Conservation (phyloP, 441 rosid genomes). For the Dalechampia spathulata region DNA sequence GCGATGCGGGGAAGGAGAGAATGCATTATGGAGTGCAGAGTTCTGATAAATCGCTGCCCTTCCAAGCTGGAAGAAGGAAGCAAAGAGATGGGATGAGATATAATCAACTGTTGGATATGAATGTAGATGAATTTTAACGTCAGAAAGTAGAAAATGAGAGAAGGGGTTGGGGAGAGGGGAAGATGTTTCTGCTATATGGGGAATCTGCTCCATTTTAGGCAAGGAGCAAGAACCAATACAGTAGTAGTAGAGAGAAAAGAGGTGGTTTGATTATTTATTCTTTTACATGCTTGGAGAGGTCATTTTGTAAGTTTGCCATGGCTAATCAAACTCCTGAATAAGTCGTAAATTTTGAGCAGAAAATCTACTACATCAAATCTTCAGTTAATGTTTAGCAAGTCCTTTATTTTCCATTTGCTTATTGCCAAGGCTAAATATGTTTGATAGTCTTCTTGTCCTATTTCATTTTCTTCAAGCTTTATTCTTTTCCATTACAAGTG, state of each 20-base stretch:
- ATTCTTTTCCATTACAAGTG: no score
- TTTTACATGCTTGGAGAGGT: slow-evolving; percentile 22
- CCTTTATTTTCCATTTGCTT: no score
- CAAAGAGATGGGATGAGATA: slow-evolving; percentile 4
- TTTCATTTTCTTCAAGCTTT: no score
- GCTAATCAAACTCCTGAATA: slow-evolving; percentile 23
- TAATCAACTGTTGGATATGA: slow-evolving; percentile 5
- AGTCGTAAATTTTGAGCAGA: slow-evolving; percentile 19
- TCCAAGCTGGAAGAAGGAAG: slow-evolving; percentile 42
- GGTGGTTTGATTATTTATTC: slow-evolving; percentile 31
- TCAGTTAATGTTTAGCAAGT: no score
- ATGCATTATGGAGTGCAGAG: slow-evolving; percentile 62
- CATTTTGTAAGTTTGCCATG: slow-evolving; percentile 27
- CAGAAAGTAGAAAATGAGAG: slow-evolving; percentile 17
- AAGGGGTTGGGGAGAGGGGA: not conserved
- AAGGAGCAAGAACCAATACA: slow-evolving; percentile 19
- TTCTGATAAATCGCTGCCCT: slow-evolving; percentile 25
- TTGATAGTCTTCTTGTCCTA: no score
- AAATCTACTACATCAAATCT: no score
- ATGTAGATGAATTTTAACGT: not conserved
- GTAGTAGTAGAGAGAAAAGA: not conserved
- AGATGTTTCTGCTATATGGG: slow-evolving; percentile 18
- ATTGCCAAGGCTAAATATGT: no score
- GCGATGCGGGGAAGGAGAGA: slow-evolving; percentile 78
- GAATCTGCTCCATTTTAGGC: slow-evolving; percentile 33